These are phyloP conservation scores for Akanthomyces dipterigenus DNA, from an alignment of 2,329 filamentous ascomycete genomes.

Conservation along the genomic window DNA sequence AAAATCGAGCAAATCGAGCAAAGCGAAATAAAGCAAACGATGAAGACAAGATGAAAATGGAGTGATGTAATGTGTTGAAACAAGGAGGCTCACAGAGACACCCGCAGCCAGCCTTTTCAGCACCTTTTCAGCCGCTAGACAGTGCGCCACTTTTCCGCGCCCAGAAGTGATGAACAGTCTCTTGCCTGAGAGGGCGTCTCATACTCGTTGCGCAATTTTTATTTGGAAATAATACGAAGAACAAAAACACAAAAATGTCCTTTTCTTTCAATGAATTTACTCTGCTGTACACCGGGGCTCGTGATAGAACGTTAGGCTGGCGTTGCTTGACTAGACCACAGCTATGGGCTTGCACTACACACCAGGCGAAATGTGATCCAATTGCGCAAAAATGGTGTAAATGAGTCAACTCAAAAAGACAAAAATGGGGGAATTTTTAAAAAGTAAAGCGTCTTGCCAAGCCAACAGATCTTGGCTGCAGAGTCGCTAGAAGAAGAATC, in stretches of 20 bases:
- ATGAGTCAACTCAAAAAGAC: neutral
- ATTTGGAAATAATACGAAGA: neutral
- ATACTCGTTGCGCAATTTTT: neutral
- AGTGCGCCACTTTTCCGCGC: slow-evolving; percentile 4
- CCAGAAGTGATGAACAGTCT: neutral
- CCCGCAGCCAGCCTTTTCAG: neutral
- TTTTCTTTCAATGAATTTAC: no score
- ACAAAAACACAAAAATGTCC: no score
- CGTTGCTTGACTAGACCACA: no score
- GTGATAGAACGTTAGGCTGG: no score
- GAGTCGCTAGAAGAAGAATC: neutral
- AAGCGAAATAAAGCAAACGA: neutral
- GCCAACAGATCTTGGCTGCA: neutral
- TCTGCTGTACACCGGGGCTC: no score
- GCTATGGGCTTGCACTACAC: neutral
- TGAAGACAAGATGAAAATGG: neutral
- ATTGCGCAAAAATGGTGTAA: neutral
- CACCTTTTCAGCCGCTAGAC: slow-evolving; percentile 2
- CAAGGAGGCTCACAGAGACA: neutral
- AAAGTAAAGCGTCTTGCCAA: neutral
- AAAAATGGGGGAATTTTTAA: neutral
- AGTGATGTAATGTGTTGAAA: neutral
- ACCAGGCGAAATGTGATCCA: neutral
- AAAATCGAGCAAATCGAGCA: neutral
- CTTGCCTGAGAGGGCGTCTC: neutral